phyloP scores from a whole-genome alignment of 768 basidiomycete genomes.

The Pulveroboletus frians region DNA sequence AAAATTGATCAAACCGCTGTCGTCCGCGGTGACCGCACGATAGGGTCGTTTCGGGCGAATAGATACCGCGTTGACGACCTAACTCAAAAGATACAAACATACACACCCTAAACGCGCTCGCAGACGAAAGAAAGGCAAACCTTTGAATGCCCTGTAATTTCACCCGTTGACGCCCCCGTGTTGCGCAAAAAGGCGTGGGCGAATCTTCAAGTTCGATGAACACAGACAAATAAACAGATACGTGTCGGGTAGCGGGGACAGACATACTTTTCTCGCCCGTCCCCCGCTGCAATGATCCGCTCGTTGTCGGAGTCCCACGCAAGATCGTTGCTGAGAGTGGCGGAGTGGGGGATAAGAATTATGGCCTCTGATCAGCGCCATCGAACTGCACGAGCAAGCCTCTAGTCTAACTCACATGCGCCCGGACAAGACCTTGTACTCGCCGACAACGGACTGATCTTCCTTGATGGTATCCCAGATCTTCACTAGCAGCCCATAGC shows the following conservation, averaged over 20 bases:
- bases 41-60: conserved; percentile 88
- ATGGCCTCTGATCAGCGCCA: background rate
- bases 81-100: background rate
- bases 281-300: conserved; percentile 91
- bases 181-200: conserved; percentile 83
- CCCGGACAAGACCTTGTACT: conserved; percentile 71
- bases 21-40: conserved; percentile 83
- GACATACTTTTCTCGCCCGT: conserved; percentile 78
- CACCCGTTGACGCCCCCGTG: conserved; percentile 78
- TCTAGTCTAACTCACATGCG: conserved; percentile 45
- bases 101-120: background rate
- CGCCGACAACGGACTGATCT: conserved; percentile 76
- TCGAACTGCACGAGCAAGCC: background rate
- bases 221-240: background rate
- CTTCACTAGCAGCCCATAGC: conserved; percentile 46
- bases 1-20: conserved; percentile 78
- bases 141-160: conserved; percentile 88
- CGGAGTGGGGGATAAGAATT: background rate
- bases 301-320: conserved; percentile 97
- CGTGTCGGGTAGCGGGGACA: background rate
- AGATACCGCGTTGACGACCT: conserved; percentile 85
- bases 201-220: conserved; percentile 44
- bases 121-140: conserved; percentile 30
- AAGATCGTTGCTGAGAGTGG: conserved; percentile 71
- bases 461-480: conserved; percentile 93